These are phyloP conservation scores for Cydonia oblonga DNA, from an alignment of 331 rosid genomes.

Conservation along the genomic window DNA sequence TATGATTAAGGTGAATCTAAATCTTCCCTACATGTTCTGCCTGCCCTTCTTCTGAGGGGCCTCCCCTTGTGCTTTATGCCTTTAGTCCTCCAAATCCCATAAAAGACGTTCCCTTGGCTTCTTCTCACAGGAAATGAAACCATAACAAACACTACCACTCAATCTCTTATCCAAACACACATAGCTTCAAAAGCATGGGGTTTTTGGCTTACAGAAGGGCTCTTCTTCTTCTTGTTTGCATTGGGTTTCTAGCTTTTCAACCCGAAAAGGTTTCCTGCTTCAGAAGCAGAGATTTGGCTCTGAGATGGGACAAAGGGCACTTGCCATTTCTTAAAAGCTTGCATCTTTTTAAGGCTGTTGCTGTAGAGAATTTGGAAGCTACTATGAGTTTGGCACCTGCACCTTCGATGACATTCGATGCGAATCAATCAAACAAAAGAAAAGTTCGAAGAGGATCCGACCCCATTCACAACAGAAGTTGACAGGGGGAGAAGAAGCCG, in stretches of 20 bases:
- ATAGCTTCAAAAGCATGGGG: slow-evolving; percentile 42
- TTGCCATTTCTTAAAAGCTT: slow-evolving; percentile 30
- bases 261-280: slow-evolving; percentile 37
- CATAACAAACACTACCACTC: slow-evolving; percentile 18
- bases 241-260: slow-evolving; percentile 52
- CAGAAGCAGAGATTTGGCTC: slow-evolving; percentile 53
- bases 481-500: slow-evolving; percentile 25
- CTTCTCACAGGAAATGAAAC: slow-evolving; percentile 26
- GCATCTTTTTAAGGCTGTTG: slow-evolving; percentile 34
- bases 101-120: slow-evolving; percentile 34
- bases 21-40: slow-evolving; percentile 39
- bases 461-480: slow-evolving; percentile 77
- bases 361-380: slow-evolving; percentile 35
- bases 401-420: slow-evolving; percentile 47
- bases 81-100: slow-evolving; percentile 52
- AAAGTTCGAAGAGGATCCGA: slow-evolving; percentile 60
- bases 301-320: slow-evolving; percentile 39
- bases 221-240: slow-evolving; percentile 33
- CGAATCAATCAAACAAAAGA: slow-evolving; percentile 55
- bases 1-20: slow-evolving; percentile 60
- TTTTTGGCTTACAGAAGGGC: slow-evolving; percentile 27
- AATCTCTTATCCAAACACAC: slow-evolving; percentile 15
- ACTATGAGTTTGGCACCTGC: slow-evolving; percentile 49
- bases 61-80: slow-evolving; percentile 37
- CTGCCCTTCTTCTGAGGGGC: slow-evolving; percentile 25